Evolutionary conservation across 768 basidiomycete species (phyloP).

Genomic region (Boletus edulis): DNA sequence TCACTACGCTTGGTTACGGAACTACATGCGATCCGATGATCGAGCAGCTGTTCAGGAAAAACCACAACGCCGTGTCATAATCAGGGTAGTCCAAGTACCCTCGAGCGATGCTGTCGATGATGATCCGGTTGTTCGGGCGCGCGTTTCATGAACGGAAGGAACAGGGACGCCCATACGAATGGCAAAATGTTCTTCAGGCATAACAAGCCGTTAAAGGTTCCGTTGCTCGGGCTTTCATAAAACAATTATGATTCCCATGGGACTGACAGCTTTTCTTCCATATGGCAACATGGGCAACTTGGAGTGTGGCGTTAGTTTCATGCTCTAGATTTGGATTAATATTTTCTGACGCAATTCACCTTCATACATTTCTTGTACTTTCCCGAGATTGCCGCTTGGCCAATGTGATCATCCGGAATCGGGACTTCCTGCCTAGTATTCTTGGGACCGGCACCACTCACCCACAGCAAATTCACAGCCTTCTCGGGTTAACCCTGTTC

Average conservation of each 20-base stretch:
- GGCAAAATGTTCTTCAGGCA: not conserved
- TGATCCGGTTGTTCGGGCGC: not conserved
- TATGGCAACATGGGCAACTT: not conserved
- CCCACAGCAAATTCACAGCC: not conserved
- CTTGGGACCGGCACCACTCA: not conserved
- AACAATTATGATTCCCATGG: not conserved
- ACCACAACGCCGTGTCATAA: not conserved
- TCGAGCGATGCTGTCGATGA: not conserved
- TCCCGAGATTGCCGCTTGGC: not conserved
- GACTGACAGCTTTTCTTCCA: conserved; percentile 3
- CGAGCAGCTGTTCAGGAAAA: not conserved
- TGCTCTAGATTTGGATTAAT: not conserved
- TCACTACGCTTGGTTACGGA: too few species aligned
- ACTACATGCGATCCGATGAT: too few species aligned
- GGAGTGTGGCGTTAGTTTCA: conserved; percentile 1
- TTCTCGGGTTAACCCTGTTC: conserved; percentile 4
- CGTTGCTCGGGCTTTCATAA: not conserved
- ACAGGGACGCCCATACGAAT: not conserved
- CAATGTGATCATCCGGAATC: not conserved
- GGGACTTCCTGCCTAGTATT: not conserved
- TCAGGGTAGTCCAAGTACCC: not conserved
- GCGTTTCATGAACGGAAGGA: not conserved
- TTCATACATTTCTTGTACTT: not conserved
- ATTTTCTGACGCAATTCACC: conserved; percentile 3
- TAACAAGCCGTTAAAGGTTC: not conserved